Evolutionary conservation across 805 yeast genomes (phyloP), one percentile per base, ranked within the genome.

Genomic region (Saccharomyces kudriavzevii): DNA sequence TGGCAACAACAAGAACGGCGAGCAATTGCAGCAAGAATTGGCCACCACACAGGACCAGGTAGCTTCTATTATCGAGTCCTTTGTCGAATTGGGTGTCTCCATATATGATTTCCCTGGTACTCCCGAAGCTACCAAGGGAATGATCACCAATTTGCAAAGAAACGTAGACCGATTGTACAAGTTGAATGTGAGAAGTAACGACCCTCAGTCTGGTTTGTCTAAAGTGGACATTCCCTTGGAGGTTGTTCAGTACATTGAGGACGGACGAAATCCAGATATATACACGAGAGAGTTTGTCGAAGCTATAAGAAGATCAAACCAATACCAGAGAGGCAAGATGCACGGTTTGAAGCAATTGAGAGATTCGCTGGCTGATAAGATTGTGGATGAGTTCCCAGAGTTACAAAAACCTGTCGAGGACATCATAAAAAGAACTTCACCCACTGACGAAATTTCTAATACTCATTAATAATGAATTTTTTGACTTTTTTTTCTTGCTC

Each of bases 281-380:
- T 94, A 94, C 70, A 90, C 98, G 0, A 79, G 99, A 67, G 99
- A 94, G 71, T 94, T 94, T 71, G 89, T 92, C 14, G 99, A 94
- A 67, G 88, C 92, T 35, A 86, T 94, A n/a, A 84, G 90, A 43
- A 84, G 89, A 61, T 83, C 90, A 47, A 94, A 94, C 65, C 97
- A 95, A 63, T 82, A 85, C 59, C 76, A 94, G 52, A 80, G 89
- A 63, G 98, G 97, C 3, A 89, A 89, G 68, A 82, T 88, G 79
- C 63, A 73, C 46, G 96, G 90, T 0, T 77, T 87, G 71, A 71
- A 65, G 49, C 77, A 79, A 53, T 77, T 91, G 58, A 74, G 87
- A 60, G 82, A 83, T 56, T 76, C 79, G 0, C 70, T 94, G 56
- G 89, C 89, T 0, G 81, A 76, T 20, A 84, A 88, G 64, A 79